Percentiles rank a stretch among this genome's conserved stretches.
phyloP scores from a whole-genome alignment of 2,329 filamentous ascomycete genomes.

The Tolypocladium cylindrosporum region DNA sequence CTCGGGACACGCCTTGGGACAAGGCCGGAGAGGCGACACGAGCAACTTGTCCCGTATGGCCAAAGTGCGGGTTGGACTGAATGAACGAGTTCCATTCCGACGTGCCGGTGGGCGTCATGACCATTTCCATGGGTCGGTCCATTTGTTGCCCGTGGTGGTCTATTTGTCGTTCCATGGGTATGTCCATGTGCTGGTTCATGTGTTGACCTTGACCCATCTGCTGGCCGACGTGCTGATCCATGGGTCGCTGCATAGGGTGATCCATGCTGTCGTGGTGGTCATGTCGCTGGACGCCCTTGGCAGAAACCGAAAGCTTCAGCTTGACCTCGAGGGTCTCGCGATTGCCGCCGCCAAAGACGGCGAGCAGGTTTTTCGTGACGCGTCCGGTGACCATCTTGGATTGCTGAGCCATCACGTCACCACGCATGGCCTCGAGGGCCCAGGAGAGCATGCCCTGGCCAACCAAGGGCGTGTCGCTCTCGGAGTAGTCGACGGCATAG shows the following conservation, averaged over 20 bases:
- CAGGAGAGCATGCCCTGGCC: slow-evolving; percentile 93
- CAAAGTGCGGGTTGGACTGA: slow-evolving; percentile 54
- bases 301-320: slow-evolving; percentile 72
- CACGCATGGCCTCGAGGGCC: slow-evolving; percentile 45
- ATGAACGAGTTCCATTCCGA: slow-evolving; percentile 72
- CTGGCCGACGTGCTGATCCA: slow-evolving; percentile 9
- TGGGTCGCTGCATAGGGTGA: slow-evolving; percentile 7
- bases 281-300: slow-evolving; percentile 36
- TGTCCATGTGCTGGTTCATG: slow-evolving; percentile 3
- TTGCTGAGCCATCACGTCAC: slow-evolving; percentile 37
- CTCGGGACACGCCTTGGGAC: slow-evolving; percentile 21
- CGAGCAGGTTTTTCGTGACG: slow-evolving; percentile 76
- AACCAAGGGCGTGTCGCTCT: slow-evolving; percentile 84
- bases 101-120: slow-evolving; percentile 47
- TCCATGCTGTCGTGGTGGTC: slow-evolving; percentile 12
- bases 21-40: slow-evolving; percentile 26
- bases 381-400: slow-evolving; percentile 77
- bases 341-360: slow-evolving; percentile 71
- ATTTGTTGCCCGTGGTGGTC: slow-evolving; percentile 7
- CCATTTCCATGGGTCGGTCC: slow-evolving; percentile 18
- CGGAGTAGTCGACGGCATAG: slow-evolving; percentile 93
- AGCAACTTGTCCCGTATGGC: slow-evolving; percentile 20
- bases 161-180: slow-evolving; percentile 5
- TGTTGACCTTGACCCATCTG: slow-evolving; percentile 6
- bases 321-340: slow-evolving; percentile 91